phyloP scores from a whole-genome alignment of 495 filamentous ascomycete species.

The Lophiostoma macrostomum region DNA sequence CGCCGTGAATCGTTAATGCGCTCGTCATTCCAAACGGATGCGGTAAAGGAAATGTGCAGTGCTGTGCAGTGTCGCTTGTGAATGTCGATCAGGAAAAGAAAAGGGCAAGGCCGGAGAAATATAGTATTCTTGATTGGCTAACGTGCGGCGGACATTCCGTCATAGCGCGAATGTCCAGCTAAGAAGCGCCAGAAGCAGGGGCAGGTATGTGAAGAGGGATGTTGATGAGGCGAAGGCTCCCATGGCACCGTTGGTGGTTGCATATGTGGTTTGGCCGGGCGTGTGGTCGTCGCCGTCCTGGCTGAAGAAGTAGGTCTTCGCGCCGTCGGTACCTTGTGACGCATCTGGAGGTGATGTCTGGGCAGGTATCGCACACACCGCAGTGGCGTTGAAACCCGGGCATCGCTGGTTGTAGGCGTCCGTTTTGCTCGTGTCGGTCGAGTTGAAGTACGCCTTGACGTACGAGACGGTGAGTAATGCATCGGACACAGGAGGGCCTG shows the following conservation, averaged over 20 bases:
- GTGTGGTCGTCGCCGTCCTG: slow-evolving; percentile 35
- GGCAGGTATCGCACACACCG: slow-evolving; percentile 61
- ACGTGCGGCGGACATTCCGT: neutral
- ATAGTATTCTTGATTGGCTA: neutral
- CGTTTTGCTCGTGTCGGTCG: slow-evolving; percentile 39
- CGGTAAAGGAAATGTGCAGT: slow-evolving; percentile 2
- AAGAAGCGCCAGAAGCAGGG: slow-evolving; percentile 8
- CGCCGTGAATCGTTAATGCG: slow-evolving; percentile 8
- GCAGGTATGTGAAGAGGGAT: neutral
- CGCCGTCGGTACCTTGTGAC: slow-evolving; percentile 33
- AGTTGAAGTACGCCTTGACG: slow-evolving; percentile 77
- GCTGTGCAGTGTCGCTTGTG: neutral
- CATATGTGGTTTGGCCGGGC: slow-evolving; percentile 11
- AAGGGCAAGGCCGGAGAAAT: neutral
- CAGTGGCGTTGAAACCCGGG: slow-evolving; percentile 20
- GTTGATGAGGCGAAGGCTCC: neutral
- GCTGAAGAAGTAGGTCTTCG: slow-evolving; percentile 59
- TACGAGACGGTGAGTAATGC: slow-evolving; percentile 60
- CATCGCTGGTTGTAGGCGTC: slow-evolving; percentile 20
- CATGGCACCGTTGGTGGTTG: neutral
- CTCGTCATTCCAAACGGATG: neutral
- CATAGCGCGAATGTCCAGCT: slow-evolving; percentile 9
- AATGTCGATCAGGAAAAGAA: neutral
- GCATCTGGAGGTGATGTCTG: slow-evolving; percentile 43
- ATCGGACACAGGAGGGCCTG: slow-evolving; percentile 61